Base-by-base conservation (phyloP, 305 asterid species). In the Plantago coronopus region DNA sequence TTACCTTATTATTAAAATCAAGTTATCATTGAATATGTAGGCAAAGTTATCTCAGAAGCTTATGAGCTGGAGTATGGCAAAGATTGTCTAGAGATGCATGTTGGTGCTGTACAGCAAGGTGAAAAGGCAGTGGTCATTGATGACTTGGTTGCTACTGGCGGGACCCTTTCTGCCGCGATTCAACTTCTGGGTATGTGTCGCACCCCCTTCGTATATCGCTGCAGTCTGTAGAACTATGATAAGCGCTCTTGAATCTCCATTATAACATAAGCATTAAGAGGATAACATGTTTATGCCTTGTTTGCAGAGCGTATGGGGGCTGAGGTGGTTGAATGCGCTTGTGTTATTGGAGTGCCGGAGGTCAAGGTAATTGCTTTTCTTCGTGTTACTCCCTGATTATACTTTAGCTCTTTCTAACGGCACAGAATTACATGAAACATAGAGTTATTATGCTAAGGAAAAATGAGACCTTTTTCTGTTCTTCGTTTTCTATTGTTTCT, bases 121-220 rank as follows among this genome's bases (percentile, higher is more conserved):
- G 91, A 88, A 17, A 72, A 76, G 60, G 89, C 80, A 1, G 82
- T 88, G 46, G 79, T 88, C 29, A 75, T 88, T 40, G 96, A 88
- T 72, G 96, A 88, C 74, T 69, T 88, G 78, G 89, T 88, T 34
- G 96, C 96, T 64, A 88, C 96, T 0, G 96, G 96, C 11, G 96
- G 95, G 63, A 88, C 96, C 43, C 79, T 88, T 5, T 73, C 86
- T 9, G 96, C 96, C 21, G 96, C 91, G 48, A 85, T 85, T 45
- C 81, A 78, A 59, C 94, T 85, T 25, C 65, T 88, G 70, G 94
- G 96, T 78, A 64, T 3, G 17, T 46, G 25, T 57, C 45, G 21
- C 18, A 21, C 1, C 19, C 13, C 22, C 15, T 60, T 57, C 8
- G 0, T 14, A 7, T 16, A 46, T 19, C 51, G 8, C 3, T 15